Evolutionary conservation across 192 early-diverging fungal species (phyloP), one percentile per base, ranked within the genome.

Genomic region (Blastocladiella britannica): DNA sequence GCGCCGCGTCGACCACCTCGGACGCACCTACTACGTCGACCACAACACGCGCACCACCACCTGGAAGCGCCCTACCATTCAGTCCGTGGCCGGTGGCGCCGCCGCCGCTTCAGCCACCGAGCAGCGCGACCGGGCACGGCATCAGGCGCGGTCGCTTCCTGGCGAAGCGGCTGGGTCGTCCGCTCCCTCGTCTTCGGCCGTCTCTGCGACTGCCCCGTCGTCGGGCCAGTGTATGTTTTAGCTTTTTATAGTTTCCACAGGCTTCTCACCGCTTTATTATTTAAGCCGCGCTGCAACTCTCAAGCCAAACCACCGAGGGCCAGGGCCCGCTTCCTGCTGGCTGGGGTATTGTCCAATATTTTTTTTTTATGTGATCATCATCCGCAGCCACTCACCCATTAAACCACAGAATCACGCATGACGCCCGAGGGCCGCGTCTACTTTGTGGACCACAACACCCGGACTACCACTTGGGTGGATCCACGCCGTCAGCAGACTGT

Each of bases 21-120:
- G 90, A 7, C 81, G 94, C 3, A 83, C 85, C 5, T 98, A 98
- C 77, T 98, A 92, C 71, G 91, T 98, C 23, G 92, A 98, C 70
- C 94, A 98, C 67, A 95, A 88, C 68, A 84, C 79, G n/a, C 80
- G 92, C 29, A 84, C 83, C 15, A 98, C 94, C 7, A 95, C 94
- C 15, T 98, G 94, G 94, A 81, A 79, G 56, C 69, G 74, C 26
- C 75, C 77, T n/a, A n/a, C n/a, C n/a, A n/a, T n/a, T n/a, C n/a
- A n/a, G n/a, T n/a, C n/a, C n/a, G n/a, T n/a, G n/a, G n/a, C n/a
- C n/a, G n/a, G n/a, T n/a, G n/a, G n/a, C n/a, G n/a, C n/a, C n/a
- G n/a, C n/a, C n/a, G n/a, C n/a, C n/a, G n/a, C n/a, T n/a, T n/a
- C n/a, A n/a, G n/a, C n/a, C n/a, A n/a, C n/a, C n/a, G n/a, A n/a